phyloP scores from a whole-genome alignment of 768 basidiomycete species.

The Trametes maxima region DNA sequence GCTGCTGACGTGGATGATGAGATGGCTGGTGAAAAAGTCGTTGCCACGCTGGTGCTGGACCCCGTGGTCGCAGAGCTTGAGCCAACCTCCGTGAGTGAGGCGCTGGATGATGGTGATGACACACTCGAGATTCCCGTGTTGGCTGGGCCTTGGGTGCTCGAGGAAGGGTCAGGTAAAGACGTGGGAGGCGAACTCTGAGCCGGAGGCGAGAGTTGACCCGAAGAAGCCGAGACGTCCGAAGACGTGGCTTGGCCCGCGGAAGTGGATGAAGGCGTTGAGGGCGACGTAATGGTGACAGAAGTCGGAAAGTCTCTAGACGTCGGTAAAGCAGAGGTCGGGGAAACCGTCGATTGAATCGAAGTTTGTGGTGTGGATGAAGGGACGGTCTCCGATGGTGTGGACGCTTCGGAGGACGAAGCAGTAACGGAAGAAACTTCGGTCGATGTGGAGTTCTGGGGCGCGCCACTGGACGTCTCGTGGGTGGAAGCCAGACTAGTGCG shows the following conservation, averaged over 20 bases:
- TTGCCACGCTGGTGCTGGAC: not conserved
- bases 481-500: too few species aligned
- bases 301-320: too few species aligned
- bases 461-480: too few species aligned
- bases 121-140: not conserved
- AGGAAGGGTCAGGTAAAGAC: not conserved
- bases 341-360: too few species aligned
- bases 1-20: not conserved
- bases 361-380: too few species aligned
- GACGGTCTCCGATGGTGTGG: too few species aligned
- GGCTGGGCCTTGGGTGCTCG: not conserved
- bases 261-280: constrained; percentile 1
- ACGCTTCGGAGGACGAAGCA: too few species aligned
- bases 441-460: too few species aligned
- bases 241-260: not conserved
- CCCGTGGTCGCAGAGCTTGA: not conserved
- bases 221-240: not conserved
- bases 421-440: too few species aligned
- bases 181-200: not conserved
- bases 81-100: not conserved
- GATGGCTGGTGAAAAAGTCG: not conserved
- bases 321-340: too few species aligned
- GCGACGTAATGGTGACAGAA: not conserved
- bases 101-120: not conserved
- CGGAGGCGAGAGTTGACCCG: not conserved